A percentile compares a stretch with the other conserved stretches of the same genome.
These are phyloP conservation scores for Neofusicoccum kwambonambiense DNA, from an alignment of 2,329 filamentous ascomycete species.

Conservation along the genomic window DNA sequence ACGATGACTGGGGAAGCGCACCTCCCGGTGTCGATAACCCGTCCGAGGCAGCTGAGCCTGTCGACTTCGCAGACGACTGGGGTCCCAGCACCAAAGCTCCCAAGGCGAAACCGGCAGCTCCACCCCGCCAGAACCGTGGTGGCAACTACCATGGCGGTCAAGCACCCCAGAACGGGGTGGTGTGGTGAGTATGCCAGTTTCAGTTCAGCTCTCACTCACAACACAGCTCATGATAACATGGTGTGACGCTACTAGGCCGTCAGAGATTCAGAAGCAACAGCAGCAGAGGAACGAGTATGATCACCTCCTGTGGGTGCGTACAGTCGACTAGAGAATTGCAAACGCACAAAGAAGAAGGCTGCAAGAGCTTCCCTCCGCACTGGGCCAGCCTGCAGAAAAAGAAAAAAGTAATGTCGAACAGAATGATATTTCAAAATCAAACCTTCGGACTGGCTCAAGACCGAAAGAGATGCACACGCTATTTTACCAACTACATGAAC, in stretches of 20 bases:
- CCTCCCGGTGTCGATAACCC: not conserved
- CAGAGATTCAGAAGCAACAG: not conserved
- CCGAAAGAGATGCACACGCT: not conserved
- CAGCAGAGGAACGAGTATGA: not conserved
- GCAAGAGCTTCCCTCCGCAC: no score
- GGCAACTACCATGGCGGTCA: not conserved
- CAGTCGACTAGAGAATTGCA: not conserved
- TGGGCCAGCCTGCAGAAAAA: not conserved
- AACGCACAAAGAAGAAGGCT: not conserved
- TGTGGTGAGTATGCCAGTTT: conserved; percentile 6
- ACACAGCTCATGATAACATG: not conserved
- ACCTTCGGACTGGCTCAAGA: not conserved
- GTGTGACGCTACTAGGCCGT: not conserved
- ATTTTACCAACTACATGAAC: not conserved
- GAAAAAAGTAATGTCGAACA: not conserved
- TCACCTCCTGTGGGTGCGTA: not conserved
- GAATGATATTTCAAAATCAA: not conserved
- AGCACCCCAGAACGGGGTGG: not conserved
- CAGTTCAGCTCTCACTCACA: not conserved
- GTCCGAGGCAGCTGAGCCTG: not conserved
- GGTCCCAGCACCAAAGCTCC: not conserved
- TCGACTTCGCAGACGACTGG: conserved; percentile 6
- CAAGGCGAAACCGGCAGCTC: not conserved
- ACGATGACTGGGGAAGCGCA: conserved; percentile 2
- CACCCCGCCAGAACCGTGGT: not conserved